phyloP scores from a whole-genome alignment of 164 flowering plant genomes.

The Saururus chinensis region DNA sequence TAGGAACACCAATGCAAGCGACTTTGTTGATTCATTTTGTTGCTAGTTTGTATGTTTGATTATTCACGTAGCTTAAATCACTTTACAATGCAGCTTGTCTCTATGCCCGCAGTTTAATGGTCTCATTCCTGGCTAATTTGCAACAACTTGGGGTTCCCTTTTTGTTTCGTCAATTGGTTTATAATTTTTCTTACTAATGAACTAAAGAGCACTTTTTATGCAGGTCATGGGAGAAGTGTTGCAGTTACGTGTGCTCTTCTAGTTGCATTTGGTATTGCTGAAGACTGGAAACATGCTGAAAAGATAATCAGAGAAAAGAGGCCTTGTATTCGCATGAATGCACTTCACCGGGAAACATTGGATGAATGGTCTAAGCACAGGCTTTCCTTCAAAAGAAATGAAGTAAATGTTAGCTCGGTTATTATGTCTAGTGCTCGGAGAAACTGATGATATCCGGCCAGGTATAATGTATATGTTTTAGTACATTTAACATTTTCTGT shows the following conservation, averaged over 20 bases:
- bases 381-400: constrained; percentile 29
- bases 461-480: no score
- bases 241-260: constrained; percentile 72
- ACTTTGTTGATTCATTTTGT: no score
- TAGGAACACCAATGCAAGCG: no score
- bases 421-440: constrained; percentile 9
- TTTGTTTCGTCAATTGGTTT: no score
- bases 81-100: no score
- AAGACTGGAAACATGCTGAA: constrained; percentile 84
- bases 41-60: no score
- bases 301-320: constrained; percentile 43
- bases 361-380: constrained; percentile 81
- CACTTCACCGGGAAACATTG: constrained; percentile 58
- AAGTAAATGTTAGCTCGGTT: constrained; percentile 16
- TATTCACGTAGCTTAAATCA: no score
- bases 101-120: no score
- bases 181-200: background rate
- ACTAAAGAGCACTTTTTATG: background rate
- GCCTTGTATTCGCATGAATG: constrained; percentile 63
- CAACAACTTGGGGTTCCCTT: no score
- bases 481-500: no score
- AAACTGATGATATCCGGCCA: constrained; percentile 3
- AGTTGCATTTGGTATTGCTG: constrained; percentile 68
- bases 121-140: no score
- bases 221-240: constrained; percentile 96